Percentiles rank a stretch among this genome's conserved stretches.
These are phyloP conservation scores for Viridothelium virens DNA, from an alignment of 495 filamentous ascomycete species.

Conservation along the genomic window DNA sequence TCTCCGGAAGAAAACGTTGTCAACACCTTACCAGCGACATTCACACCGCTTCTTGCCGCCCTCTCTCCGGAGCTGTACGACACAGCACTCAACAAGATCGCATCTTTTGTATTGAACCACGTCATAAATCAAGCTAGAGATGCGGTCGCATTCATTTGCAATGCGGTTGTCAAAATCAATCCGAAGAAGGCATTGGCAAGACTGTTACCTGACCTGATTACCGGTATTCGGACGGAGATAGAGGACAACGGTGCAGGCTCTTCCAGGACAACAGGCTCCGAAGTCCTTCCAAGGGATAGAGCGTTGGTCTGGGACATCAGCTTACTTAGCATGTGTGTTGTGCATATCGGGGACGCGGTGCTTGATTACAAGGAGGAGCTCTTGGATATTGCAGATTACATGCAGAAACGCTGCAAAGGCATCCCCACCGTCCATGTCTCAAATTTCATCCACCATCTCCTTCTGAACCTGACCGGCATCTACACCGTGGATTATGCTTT, in stretches of 20 bases:
- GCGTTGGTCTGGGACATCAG: conserved; percentile 95
- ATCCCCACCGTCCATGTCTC: conserved; percentile 92
- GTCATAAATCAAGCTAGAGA: conserved; percentile 96
- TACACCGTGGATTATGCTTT: conserved; percentile 84
- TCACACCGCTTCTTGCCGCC: conserved; percentile 82
- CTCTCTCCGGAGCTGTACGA: conserved; percentile 93
- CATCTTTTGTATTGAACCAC: conserved; percentile 86
- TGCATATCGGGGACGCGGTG: conserved; percentile 86
- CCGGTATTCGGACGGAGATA: conserved; percentile 91
- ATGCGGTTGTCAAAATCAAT: conserved; percentile 86
- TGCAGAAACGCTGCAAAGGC: conserved; percentile 90
- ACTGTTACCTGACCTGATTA: conserved; percentile 79
- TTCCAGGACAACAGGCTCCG: conserved; percentile 82
- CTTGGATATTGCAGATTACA: conserved; percentile 84
- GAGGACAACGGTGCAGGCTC: conserved; percentile 96
- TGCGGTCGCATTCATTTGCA: conserved; percentile 98
- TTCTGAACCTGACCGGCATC: conserved; percentile 91
- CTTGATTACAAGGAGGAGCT: conserved; percentile 80
- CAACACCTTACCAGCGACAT: conserved; percentile 86
- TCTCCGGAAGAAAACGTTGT: conserved; percentile 96
- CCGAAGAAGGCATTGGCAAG: conserved; percentile 85
- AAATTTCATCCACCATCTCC: conserved; percentile 95
- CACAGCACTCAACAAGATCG: conserved; percentile 81
- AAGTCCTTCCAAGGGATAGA: conserved; percentile 86
- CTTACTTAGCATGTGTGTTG: conserved; percentile 96